A percentile compares a stretch with the other conserved stretches of the same genome.
These are phyloP conservation scores for Strigomonas culicis DNA, from an alignment of 208 protist genomes.

Conservation along the genomic window DNA sequence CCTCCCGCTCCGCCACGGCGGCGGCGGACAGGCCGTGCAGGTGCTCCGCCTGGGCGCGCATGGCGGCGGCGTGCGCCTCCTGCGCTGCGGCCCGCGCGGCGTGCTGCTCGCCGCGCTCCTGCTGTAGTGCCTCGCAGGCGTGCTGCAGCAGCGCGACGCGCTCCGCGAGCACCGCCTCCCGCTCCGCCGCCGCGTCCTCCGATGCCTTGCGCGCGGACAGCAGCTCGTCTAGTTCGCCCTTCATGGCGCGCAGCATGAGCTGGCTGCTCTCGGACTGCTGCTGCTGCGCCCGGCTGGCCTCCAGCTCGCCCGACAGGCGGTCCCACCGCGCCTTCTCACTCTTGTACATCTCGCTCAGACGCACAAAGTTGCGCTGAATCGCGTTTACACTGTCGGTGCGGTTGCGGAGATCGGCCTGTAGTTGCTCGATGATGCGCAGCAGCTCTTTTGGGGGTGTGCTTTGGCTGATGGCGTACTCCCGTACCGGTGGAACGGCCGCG, in stretches of 20 bases:
- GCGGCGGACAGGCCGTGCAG: too few species aligned
- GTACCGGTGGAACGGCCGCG: too few species aligned
- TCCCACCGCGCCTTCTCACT: conserved; percentile 34
- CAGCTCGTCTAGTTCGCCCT: not conserved
- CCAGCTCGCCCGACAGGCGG: conserved; percentile 24
- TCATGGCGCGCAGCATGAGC: conserved; percentile 21
- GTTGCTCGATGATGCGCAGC: conserved; percentile 35
- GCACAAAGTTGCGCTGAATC: conserved; percentile 89
- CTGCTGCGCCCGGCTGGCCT: not conserved
- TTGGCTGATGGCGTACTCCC: conserved; percentile 25
- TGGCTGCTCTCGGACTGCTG: conserved; percentile 11
- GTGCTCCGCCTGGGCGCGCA: too few species aligned
- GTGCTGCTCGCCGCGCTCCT: not conserved
- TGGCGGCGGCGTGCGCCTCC: not conserved
- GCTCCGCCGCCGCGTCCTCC: not conserved
- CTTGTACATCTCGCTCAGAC: conserved; percentile 72
- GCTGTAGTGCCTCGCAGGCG: too few species aligned
- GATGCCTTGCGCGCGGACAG: not conserved
- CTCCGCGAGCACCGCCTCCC: not conserved
- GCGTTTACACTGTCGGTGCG: conserved; percentile 83
- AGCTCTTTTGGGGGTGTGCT: conserved; percentile 34
- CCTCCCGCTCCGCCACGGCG: too few species aligned
- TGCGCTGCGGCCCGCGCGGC: not conserved
- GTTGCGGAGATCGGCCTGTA: conserved; percentile 56
- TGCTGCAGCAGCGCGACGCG: not conserved